Evolutionary conservation across 1,284 basidiomycete species (phyloP).

Genomic region (Volvariella surrecta): DNA sequence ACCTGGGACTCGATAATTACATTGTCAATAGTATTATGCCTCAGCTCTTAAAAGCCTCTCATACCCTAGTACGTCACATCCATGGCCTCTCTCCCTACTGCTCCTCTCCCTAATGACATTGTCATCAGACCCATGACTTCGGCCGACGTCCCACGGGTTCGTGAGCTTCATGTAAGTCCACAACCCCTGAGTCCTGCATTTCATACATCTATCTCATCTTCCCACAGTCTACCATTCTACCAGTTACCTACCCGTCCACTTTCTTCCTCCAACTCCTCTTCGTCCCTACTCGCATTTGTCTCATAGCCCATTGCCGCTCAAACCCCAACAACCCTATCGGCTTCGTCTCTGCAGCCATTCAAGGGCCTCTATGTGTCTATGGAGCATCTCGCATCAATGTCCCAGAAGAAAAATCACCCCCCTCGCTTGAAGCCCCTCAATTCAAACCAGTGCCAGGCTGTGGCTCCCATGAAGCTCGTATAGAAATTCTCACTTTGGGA

Average conservation of each 20-base stretch:
- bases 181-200: neutral
- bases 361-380: slow-evolving; percentile 14
- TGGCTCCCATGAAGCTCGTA: slow-evolving; percentile 19
- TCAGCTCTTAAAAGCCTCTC: slow-evolving; percentile 1
- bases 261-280: slow-evolving; percentile 50
- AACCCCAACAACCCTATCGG: slow-evolving; percentile 27
- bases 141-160: slow-evolving; percentile 10
- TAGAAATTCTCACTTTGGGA: slow-evolving; percentile 52
- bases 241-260: slow-evolving; percentile 36
- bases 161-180: slow-evolving; percentile 13
- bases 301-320: slow-evolving; percentile 31
- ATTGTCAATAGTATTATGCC: too few species aligned
- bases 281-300: slow-evolving; percentile 36
- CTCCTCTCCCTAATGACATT: slow-evolving; percentile 6
- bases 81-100: slow-evolving; percentile 3
- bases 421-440: slow-evolving; percentile 6
- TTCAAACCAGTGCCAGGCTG: slow-evolving; percentile 3
- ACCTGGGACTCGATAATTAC: too few species aligned
- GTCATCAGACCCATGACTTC: slow-evolving; percentile 11
- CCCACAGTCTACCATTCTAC: slow-evolving; percentile 30
- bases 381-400: slow-evolving; percentile 1
- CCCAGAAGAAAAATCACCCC: slow-evolving; percentile 1
- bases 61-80: neutral
- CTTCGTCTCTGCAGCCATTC: slow-evolving; percentile 40
- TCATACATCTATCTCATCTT: slow-evolving; percentile 18